These are phyloP conservation scores for Globisporangium lucens DNA, from an alignment of 352 stramenopile species.

Conservation along the genomic window DNA sequence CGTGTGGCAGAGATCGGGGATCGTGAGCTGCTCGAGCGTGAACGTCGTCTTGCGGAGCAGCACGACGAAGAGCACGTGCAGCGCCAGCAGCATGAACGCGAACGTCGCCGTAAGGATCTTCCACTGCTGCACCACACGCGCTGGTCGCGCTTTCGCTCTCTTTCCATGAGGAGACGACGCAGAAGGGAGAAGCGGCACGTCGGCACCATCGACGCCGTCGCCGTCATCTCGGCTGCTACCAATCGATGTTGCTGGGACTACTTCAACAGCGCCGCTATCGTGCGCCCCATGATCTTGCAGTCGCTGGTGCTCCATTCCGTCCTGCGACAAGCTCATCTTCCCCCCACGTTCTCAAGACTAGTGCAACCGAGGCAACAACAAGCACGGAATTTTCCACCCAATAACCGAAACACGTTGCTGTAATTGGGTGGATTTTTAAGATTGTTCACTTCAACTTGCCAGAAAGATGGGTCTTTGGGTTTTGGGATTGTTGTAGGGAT, in stretches of 20 bases:
- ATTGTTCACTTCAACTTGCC: neutral
- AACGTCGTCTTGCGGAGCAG: slow-evolving; percentile 61
- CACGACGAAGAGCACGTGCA: slow-evolving; percentile 65
- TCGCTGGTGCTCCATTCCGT: neutral
- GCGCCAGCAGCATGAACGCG: slow-evolving; percentile 30
- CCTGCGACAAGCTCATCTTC: neutral
- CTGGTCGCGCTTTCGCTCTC: neutral
- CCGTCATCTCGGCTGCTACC: neutral
- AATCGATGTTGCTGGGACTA: neutral
- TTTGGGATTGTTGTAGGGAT: no score
- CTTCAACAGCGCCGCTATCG: neutral
- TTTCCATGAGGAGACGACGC: neutral
- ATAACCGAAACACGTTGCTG: neutral
- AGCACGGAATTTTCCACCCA: neutral
- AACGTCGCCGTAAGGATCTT: slow-evolving; percentile 25
- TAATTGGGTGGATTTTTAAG: neutral
- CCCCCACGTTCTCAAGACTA: no score
- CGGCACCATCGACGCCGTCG: neutral
- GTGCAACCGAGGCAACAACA: no score
- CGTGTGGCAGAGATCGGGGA: slow-evolving; percentile 70
- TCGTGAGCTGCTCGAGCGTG: slow-evolving; percentile 47
- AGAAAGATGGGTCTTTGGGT: no score
- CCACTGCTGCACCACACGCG: neutral
- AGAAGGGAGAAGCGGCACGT: neutral
- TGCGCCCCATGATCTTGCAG: neutral